Evolutionary conservation across 352 stramenopile species (phyloP), one percentile per base, ranked within the genome.

Genomic region (Globisporangium mamillatum): DNA sequence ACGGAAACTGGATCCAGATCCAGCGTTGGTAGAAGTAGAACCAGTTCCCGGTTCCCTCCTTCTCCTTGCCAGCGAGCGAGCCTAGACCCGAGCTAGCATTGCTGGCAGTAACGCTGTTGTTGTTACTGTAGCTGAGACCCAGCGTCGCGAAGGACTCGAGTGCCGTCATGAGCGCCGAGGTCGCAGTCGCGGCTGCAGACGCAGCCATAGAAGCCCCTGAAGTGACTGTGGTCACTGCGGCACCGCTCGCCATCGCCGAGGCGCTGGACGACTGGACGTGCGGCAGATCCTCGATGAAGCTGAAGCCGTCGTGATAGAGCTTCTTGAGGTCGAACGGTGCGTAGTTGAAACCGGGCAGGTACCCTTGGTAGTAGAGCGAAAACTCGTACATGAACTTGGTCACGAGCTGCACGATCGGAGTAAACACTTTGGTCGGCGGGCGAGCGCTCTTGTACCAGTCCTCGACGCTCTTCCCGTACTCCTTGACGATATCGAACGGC

Each of bases 1-100:
- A 98, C n/a, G 91, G 90, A 70, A 95, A 97, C 60, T 97, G 86
- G 62, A 98, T 95, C 93, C 93, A 98, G 25, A 97, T 83, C 93
- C 93, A 98, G 41, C 93, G 86, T 67, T 96, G 84, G 68, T 97
- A 97, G 67, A 90, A 95, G 73, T 93, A 97, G 57, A 96, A 92
- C 60, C 83, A 79, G 65, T 93, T 89, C 54, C 74, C 75, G 5
- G 67, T 67, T 36, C 70, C 68, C 25, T 87, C 76, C 29, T 88
- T 83, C 56, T 89, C 77, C 25, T 79, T 85, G 25, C 66, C 56
- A 44, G 70, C 59, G 16, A 80, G 25, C 38, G 46, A 68, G 20
- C 55, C 55, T 70, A 48, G 50, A 1, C 7, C 60, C 54, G 34
- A 56, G 25, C 44, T n/a, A 34, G 34, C 10, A 41, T 41, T 41